These are phyloP conservation scores for Leptographium flavum DNA, from an alignment of 2,329 filamentous ascomycete species.

Conservation along the genomic window DNA sequence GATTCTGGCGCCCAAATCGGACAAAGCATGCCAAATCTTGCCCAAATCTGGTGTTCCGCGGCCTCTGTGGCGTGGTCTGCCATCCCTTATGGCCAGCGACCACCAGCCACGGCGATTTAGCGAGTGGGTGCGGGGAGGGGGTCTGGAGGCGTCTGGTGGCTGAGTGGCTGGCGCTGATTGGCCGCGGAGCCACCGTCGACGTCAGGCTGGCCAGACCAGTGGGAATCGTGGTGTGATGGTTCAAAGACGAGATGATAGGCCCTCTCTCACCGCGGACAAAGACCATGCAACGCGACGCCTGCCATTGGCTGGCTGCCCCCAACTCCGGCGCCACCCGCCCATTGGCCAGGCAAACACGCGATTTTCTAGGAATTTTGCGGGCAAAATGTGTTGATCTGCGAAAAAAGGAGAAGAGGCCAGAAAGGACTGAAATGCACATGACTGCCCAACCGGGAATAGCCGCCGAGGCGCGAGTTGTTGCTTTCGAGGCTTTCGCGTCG, in stretches of 20 bases:
- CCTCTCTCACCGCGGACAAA: not conserved
- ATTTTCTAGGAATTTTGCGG: not conserved
- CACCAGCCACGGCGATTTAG: too few species aligned
- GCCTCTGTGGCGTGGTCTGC: constrained; percentile 15
- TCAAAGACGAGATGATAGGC: not conserved
- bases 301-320: not conserved
- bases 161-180: not conserved
- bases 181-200: not conserved
- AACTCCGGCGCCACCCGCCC: not conserved
- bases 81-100: too few species aligned
- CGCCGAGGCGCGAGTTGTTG: too few species aligned
- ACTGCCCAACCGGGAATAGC: too few species aligned
- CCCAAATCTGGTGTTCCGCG: not conserved
- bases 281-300: not conserved
- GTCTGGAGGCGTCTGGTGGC: not conserved
- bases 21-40: too few species aligned
- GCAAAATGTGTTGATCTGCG: too few species aligned
- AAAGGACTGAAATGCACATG: not conserved
- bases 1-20: not conserved
- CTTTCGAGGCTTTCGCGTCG: too few species aligned
- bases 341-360: not conserved
- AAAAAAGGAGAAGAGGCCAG: too few species aligned
- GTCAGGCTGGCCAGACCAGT: not conserved
- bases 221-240: not conserved
- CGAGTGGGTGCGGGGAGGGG: not conserved